Evolutionary conservation across 2,329 filamentous ascomycete species (phyloP).

Genomic region (Sclerotinia borealis): DNA sequence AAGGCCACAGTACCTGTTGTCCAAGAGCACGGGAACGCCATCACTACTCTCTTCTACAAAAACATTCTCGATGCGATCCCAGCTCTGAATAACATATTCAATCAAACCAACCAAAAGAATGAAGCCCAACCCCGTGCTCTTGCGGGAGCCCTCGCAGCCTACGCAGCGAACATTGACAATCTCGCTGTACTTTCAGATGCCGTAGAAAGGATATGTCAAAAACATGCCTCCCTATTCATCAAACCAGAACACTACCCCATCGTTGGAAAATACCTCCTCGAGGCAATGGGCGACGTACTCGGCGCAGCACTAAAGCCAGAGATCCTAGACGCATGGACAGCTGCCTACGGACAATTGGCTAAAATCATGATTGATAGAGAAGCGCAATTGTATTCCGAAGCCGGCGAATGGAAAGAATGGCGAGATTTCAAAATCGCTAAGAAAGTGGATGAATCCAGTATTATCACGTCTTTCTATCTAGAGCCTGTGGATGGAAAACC

Average conservation of each 20-base stretch:
- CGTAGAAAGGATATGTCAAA: slow-evolving; percentile 67
- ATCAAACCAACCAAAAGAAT: slow-evolving; percentile 60
- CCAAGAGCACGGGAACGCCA: slow-evolving; percentile 58
- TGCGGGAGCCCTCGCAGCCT: slow-evolving; percentile 63
- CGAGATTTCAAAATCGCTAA: slow-evolving; percentile 49
- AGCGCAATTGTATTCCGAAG: slow-evolving; percentile 50
- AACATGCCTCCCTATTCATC: slow-evolving; percentile 68
- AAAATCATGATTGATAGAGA: slow-evolving; percentile 65
- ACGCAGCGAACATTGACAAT: slow-evolving; percentile 67
- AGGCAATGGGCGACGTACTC: slow-evolving; percentile 61
- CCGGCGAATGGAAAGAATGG: slow-evolving; percentile 42
- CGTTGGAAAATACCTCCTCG: slow-evolving; percentile 62
- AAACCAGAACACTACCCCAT: slow-evolving; percentile 63
- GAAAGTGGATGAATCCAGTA: slow-evolving; percentile 55
- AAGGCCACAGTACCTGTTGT: slow-evolving; percentile 72
- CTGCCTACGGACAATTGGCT: slow-evolving; percentile 66
- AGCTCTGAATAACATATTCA: slow-evolving; percentile 64
- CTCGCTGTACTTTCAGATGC: slow-evolving; percentile 50
- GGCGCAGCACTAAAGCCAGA: slow-evolving; percentile 61
- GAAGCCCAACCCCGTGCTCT: slow-evolving; percentile 65
- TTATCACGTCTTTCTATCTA: slow-evolving; percentile 66
- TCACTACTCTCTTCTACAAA: slow-evolving; percentile 68
- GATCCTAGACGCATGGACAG: slow-evolving; percentile 64
- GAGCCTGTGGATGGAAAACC: slow-evolving; percentile 52
- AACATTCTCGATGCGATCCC: slow-evolving; percentile 61